Percentiles rank a stretch among this genome's conserved stretches.
phyloP scores from a whole-genome alignment of 495 filamentous ascomycete species.

The Penicillium taxi region DNA sequence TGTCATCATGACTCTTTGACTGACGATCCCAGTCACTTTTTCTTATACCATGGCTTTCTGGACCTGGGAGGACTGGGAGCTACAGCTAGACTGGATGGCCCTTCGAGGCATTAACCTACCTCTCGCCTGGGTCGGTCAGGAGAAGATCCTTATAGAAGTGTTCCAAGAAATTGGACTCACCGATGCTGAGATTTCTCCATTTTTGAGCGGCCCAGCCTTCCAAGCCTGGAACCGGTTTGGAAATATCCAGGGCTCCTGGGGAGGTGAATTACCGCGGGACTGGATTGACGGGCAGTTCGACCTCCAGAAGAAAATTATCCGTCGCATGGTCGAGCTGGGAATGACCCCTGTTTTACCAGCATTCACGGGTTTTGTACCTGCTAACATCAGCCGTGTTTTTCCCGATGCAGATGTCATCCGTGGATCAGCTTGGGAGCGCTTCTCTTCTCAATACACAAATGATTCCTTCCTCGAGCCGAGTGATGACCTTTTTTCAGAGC shows the following conservation, averaged over 20 bases:
- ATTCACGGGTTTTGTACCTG: constrained; percentile 44
- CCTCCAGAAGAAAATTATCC: constrained; percentile 41
- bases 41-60: constrained; percentile 49
- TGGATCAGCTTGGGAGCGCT: constrained; percentile 39
- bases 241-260: constrained; percentile 47
- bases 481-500: constrained; percentile 35
- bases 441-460: constrained; percentile 36
- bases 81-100: constrained; percentile 48
- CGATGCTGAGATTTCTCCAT: constrained; percentile 36
- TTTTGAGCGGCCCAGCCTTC: constrained; percentile 45
- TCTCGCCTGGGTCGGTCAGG: constrained; percentile 46
- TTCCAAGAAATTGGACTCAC: constrained; percentile 42
- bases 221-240: constrained; percentile 51
- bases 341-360: constrained; percentile 46
- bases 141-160: constrained; percentile 44
- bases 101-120: constrained; percentile 45
- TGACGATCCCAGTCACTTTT: constrained; percentile 37
- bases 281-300: constrained; percentile 44
- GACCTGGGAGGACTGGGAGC: constrained; percentile 49
- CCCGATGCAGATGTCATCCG: constrained; percentile 41
- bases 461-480: constrained; percentile 45
- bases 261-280: constrained; percentile 30
- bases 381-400: constrained; percentile 29
- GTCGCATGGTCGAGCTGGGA: constrained; percentile 44
- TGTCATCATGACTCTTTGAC: neutral